Base-by-base conservation (phyloP, 2,329 filamentous ascomycete genomes). In the Aspergillus hortae region DNA sequence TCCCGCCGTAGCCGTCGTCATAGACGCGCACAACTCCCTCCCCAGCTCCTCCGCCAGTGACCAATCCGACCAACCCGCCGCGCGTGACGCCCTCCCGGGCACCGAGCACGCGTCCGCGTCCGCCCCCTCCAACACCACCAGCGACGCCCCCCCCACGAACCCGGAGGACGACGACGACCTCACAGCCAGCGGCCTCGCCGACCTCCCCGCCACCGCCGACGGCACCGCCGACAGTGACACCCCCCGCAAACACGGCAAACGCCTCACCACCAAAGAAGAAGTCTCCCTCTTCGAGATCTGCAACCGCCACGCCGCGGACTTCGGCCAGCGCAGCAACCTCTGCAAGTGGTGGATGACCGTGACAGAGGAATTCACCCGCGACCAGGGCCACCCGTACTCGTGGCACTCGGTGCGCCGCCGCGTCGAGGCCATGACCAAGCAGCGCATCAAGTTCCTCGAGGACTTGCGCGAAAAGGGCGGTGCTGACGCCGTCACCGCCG, bases 341-440 rank as follows among this genome's bases (percentile, higher is more conserved):
- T 74, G 71, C 53, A 70, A 74, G 47, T 74, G 71, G 71, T 74
- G 71, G 71, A 65, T 64, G 57, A 69, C 58, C 3, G 61, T 74
- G 12, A 69, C 71, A 5, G 58, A 57, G 23, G 71, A 74, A 47
- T 74, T 74, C 51, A 70, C 66, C 5, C 60, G 56, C 11, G 62
- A 65, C 23, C 64, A 72, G 43, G 70, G 69, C 6, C 67, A 71
- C 44, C 70, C 70, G 9, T 74, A 74, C 53, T 72, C 69, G 19
- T 74, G 71, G 71, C 70, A 74, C 44, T 73, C 70, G 15, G 71
- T 74, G 23, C 70, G 71, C 14, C 65, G 71, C 25, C 74, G 72
- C 53, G 71, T 74, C 15, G 71, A 74, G 54, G 44, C 68, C 21
- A 68, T 72, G 6, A 73, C 71, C 17, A 72, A 72, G 44, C 70